Percentiles rank a stretch among this genome's conserved stretches.
phyloP scores from a whole-genome alignment of 2,329 filamentous ascomycete species.

The Fusarium floridanum region DNA sequence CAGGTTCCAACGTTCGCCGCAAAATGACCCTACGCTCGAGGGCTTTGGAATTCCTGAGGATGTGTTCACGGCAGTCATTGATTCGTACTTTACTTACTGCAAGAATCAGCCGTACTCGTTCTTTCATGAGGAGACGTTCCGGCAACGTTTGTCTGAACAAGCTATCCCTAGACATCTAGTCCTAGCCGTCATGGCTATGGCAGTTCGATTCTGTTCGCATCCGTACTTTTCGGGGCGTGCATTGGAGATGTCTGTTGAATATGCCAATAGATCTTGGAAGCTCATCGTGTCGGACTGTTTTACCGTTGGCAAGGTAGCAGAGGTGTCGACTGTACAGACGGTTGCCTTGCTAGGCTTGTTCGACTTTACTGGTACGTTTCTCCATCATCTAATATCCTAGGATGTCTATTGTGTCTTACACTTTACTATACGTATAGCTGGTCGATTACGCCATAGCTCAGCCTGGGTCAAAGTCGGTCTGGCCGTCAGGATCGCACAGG shows the following conservation, averaged over 20 bases:
- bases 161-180: background rate
- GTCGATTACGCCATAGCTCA: background rate
- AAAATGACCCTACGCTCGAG: background rate
- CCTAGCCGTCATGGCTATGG: background rate
- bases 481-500: background rate
- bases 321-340: background rate
- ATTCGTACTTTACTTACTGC: background rate
- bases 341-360: background rate
- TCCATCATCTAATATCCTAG: background rate
- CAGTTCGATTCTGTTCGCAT: background rate
- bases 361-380: background rate
- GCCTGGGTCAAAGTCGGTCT: background rate
- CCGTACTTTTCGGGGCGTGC: background rate
- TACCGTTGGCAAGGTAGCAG: background rate
- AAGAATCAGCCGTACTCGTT: background rate
- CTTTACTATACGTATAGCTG: background rate
- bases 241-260: background rate
- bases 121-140: background rate
- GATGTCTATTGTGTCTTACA: background rate
- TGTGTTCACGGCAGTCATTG: background rate
- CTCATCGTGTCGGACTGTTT: background rate
- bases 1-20: background rate
- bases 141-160: background rate
- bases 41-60: background rate
- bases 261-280: background rate